Conservation (phyloP, 2,329 filamentous ascomycete species). For the Hysterium pulicare region DNA sequence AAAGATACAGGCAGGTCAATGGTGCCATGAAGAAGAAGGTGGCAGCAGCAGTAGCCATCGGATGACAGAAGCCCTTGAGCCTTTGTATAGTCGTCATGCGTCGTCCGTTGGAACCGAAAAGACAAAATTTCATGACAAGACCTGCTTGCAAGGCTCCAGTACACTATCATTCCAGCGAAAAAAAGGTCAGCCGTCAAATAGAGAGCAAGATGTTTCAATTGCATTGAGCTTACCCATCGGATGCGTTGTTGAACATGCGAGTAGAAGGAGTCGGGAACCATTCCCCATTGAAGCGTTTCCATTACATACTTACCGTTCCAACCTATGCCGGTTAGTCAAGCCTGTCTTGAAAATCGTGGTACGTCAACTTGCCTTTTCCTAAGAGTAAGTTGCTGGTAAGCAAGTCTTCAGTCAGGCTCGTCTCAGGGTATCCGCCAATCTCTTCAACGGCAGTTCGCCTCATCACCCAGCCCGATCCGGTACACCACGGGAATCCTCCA, state of each 20-base stretch:
- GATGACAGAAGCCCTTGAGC: too few relatives aligned
- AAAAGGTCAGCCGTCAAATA: constrained; percentile 4
- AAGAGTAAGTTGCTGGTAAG: not conserved
- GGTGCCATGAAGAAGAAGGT: too few relatives aligned
- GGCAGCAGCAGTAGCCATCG: too few relatives aligned
- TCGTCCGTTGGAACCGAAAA: too few relatives aligned
- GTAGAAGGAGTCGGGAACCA: constrained; percentile 2
- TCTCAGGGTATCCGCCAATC: constrained; percentile 1
- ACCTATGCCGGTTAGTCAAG: too few relatives aligned
- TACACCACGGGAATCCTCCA: constrained; percentile 3
- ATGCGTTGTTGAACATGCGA: constrained; percentile 7
- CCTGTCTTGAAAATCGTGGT: too few relatives aligned
- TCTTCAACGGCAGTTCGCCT: constrained; percentile 1
- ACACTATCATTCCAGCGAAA: too few relatives aligned
- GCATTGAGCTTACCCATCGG: constrained; percentile 6
- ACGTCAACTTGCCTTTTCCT: too few relatives aligned
- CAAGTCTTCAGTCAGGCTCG: constrained; percentile 3
- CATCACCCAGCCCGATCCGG: constrained; percentile 1
- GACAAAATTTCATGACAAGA: not conserved
- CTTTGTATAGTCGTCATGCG: too few relatives aligned
- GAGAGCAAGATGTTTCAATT: constrained; percentile 1
- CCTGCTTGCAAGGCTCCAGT: constrained; percentile 1
- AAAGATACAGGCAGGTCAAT: too few relatives aligned
- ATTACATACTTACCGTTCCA: constrained; percentile 1
- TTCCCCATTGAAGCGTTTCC: constrained; percentile 3